Percentiles rank a stretch among this genome's conserved stretches.
phyloP scores from a whole-genome alignment of 495 filamentous ascomycete species.

The Lophiotrema nucula region DNA sequence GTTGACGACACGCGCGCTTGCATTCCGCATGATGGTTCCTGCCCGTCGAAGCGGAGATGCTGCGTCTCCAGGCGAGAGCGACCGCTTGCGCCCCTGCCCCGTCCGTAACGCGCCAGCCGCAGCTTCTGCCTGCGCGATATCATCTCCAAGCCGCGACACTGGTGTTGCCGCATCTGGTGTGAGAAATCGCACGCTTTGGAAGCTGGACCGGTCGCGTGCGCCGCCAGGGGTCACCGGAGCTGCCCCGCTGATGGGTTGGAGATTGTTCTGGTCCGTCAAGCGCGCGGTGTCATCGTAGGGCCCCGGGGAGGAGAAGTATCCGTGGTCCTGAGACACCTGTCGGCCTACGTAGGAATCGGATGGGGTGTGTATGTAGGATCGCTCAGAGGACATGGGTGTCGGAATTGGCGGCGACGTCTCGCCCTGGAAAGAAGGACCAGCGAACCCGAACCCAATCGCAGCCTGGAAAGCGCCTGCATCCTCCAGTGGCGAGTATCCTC shows the following conservation, averaged over 20 bases:
- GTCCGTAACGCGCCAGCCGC: conserved; percentile 40
- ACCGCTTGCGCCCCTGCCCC: conserved; percentile 55
- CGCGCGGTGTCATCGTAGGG: conserved; percentile 59
- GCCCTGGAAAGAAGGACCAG: conserved; percentile 57
- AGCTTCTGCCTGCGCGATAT: conserved; percentile 57
- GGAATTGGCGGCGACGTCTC: conserved; percentile 30
- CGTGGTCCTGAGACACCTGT: conserved; percentile 55
- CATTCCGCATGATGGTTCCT: conserved; percentile 89
- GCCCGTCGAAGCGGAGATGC: conserved; percentile 70
- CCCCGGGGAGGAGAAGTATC: conserved; percentile 50
- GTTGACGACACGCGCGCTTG: conserved; percentile 97
- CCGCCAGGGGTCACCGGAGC: conserved; percentile 41
- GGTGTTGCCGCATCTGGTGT: conserved; percentile 39
- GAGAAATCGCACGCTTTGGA: conserved; percentile 55
- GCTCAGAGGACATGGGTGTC: conserved; percentile 32
- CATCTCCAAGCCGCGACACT: conserved; percentile 60
- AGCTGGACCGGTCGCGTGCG: conserved; percentile 61
- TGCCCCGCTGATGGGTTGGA: conserved; percentile 37
- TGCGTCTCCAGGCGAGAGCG: conserved; percentile 63
- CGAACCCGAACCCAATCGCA: conserved; percentile 56
- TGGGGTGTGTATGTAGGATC: conserved; percentile 36
- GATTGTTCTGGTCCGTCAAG: conserved; percentile 39
- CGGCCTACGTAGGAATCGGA: conserved; percentile 43
- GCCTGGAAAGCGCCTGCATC: conserved; percentile 55
- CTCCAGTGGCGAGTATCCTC: conserved; percentile 47